Evolutionary conservation across 495 filamentous ascomycete genomes (phyloP).

Genomic region (Oleoguttula mirabilis): DNA sequence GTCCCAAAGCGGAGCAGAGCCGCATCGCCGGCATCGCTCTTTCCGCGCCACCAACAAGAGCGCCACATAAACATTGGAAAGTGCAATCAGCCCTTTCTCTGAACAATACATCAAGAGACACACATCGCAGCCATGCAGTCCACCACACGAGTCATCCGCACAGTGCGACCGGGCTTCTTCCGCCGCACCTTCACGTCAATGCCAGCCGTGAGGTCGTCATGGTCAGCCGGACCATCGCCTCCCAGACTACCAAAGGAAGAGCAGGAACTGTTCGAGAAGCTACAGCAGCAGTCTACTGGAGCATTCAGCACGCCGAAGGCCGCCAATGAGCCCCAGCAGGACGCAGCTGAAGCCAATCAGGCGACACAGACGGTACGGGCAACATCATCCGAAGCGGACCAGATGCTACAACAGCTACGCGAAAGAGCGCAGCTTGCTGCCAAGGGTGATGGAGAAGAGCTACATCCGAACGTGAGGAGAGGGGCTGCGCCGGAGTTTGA

Average conservation of each 20-base stretch:
- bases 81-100: too few species aligned
- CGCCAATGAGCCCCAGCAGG: constrained; percentile 19
- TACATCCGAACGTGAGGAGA: constrained; percentile 57
- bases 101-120: too few species aligned
- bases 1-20: too few species aligned
- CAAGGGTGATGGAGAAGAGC: constrained; percentile 43
- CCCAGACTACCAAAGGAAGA: constrained; percentile 76
- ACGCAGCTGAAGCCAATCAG: constrained; percentile 4
- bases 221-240: constrained; percentile 50
- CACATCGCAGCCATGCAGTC: neutral
- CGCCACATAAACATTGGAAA: too few species aligned
- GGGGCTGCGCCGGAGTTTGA: constrained; percentile 87
- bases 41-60: too few species aligned
- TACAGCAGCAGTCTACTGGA: constrained; percentile 61
- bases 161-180: constrained; percentile 13
- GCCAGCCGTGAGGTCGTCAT: constrained; percentile 21
- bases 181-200: constrained; percentile 23
- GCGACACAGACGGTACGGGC: constrained; percentile 26
- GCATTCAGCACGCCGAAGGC: constrained; percentile 53
- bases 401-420: constrained; percentile 22
- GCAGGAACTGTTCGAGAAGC: constrained; percentile 83
- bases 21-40: too few species aligned
- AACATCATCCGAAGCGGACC: constrained; percentile 22
- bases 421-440: constrained; percentile 34
- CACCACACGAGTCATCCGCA: neutral